These are phyloP conservation scores for Cyberlindnera mississippiensis DNA, from an alignment of 805 yeast genomes.

Conservation along the genomic window DNA sequence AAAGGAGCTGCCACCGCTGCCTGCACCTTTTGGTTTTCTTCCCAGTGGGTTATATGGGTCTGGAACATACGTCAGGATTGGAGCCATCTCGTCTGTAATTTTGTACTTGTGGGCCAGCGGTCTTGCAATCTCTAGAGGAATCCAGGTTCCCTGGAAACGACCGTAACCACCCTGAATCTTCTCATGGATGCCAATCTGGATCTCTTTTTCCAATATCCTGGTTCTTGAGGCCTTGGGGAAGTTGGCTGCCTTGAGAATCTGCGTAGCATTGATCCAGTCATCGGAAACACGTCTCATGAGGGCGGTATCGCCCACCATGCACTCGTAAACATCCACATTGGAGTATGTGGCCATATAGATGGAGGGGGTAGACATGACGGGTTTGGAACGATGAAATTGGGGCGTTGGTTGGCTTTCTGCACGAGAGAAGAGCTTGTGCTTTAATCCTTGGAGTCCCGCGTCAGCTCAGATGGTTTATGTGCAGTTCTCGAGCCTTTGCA, in stretches of 20 bases:
- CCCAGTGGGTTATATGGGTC: conserved; percentile 43
- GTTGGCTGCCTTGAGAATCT: conserved; percentile 71
- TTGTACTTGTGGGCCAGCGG: conserved; percentile 50
- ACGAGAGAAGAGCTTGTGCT: not conserved
- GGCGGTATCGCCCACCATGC: conserved; percentile 24
- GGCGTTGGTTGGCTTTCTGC: not conserved
- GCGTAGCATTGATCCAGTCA: conserved; percentile 92
- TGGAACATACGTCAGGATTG: conserved; percentile 51
- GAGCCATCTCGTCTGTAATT: conserved; percentile 46
- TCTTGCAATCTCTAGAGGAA: conserved; percentile 64
- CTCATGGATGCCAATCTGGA: conserved; percentile 63
- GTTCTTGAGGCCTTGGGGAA: conserved; percentile 79
- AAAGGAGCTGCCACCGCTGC: too few species aligned
- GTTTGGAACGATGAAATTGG: not conserved
- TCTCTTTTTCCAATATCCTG: conserved; percentile 69
- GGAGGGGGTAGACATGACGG: too few species aligned
- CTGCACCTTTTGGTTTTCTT: conserved; percentile 36
- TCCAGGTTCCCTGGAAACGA: conserved; percentile 84
- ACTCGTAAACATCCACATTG: conserved; percentile 29
- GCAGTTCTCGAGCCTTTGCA: too few species aligned
- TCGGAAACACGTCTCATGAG: conserved; percentile 86
- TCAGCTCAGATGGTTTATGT: too few species aligned
- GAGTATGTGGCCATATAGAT: conserved; percentile 28
- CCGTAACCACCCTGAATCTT: conserved; percentile 87
- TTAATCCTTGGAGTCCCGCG: too few species aligned